Base-by-base conservation (phyloP, 805 yeast species). In the Kluyveromyces aestuarii region DNA sequence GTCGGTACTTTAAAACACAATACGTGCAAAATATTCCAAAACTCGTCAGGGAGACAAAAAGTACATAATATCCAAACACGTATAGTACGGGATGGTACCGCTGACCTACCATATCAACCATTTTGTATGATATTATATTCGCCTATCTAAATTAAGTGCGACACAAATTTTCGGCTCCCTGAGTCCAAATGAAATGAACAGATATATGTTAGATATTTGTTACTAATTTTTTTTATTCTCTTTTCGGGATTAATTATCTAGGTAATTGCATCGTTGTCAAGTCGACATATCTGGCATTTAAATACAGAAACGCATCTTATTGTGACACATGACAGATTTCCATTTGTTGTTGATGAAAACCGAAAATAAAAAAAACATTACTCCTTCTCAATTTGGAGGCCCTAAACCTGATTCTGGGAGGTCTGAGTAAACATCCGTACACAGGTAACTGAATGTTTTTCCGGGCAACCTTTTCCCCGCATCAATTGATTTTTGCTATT, bases 261-360 rank as follows among this genome's bases (percentile, higher is more conserved):
- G 25, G 25, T 30, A 30, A 30, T 30, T 3, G 8, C 35, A 30
- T 2, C 8, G 4, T 13, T 30, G 3, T 30, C 35, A 5, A 8
- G 4, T 30, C 35, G 35, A 30, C 14, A 30, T 30, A 30, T 30
- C 3, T 30, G 3, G 35, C 14, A 30, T 7, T 11, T 11, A 30
- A 11, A 30, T 30, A 30, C 25, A 30, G 14, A 30, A 30, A 30
- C 7, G 14, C 14, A 6, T n/a, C 27, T 41, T 41, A 41, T 41
- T 41, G 44, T 41, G 44, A 41, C 44, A 30, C 44, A 27, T n/a
- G 44, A 27, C 44, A 41, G 36, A 41, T 14, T 19, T n/a, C 35
- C 19, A 11, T 8, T 40, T 18, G 16, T 17, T 11, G 4, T 13
- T 5, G 35, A 11, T 30, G 11, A 11, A 30, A 30, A 30, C 11